Conservation (phyloP, 2,329 filamentous ascomycete genomes). For the Cladophialophora exuberans region DNA sequence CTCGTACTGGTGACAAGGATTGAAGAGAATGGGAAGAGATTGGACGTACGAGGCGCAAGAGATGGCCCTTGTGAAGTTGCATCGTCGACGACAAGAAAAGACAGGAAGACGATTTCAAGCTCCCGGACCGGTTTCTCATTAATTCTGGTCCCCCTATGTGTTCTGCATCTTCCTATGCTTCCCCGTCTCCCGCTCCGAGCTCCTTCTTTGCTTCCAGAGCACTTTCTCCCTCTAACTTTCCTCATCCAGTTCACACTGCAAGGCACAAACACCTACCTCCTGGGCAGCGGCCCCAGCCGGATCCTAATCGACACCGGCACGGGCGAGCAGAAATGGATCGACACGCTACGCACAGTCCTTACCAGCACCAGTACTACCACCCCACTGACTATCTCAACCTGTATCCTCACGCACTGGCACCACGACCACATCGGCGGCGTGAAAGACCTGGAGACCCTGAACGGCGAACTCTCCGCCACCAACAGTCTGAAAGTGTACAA, state of each 20-base stretch:
- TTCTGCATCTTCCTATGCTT: too few relatives aligned
- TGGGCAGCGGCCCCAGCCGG: slow-evolving; percentile 73
- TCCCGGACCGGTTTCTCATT: too few relatives aligned
- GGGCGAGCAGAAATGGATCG: slow-evolving; percentile 74
- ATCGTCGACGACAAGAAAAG: too few relatives aligned
- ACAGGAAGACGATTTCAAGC: too few relatives aligned
- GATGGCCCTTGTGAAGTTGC: too few relatives aligned
- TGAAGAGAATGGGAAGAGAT: too few relatives aligned
- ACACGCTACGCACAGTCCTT: slow-evolving; percentile 68
- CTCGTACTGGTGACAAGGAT: too few relatives aligned
- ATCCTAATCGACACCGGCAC: slow-evolving; percentile 91
- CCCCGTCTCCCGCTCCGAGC: too few relatives aligned
- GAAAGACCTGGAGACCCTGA: slow-evolving; percentile 65
- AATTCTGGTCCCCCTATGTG: too few relatives aligned
- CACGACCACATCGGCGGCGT: slow-evolving; percentile 82
- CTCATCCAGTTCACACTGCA: slow-evolving; percentile 63
- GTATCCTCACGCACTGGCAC: slow-evolving; percentile 91
- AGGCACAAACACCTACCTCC: slow-evolving; percentile 90
- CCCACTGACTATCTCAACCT: slow-evolving; percentile 67
- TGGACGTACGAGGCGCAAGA: too few relatives aligned
- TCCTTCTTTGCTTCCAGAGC: too few relatives aligned
- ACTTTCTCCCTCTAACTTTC: slow-evolving; percentile 3
- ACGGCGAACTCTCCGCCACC: slow-evolving; percentile 58
- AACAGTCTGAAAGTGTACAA: slow-evolving; percentile 49
- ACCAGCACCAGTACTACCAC: slow-evolving; percentile 37